Evolutionary conservation across 495 filamentous ascomycete species (phyloP).

Genomic region (Rostrohypoxylon terebratum): DNA sequence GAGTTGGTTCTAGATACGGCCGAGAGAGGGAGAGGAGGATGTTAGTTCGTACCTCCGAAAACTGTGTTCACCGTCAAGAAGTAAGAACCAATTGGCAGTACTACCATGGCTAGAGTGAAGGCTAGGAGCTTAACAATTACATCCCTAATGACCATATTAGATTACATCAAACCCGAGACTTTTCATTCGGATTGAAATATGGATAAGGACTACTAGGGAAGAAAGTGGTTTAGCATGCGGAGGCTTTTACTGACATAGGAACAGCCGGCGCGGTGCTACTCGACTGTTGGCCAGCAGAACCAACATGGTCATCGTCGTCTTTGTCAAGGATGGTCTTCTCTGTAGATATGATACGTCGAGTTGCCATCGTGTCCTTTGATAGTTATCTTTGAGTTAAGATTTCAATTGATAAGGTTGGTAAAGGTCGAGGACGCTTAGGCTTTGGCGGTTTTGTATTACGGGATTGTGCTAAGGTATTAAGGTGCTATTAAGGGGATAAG

Average conservation of each 20-base stretch:
- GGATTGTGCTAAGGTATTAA: slow-evolving; percentile 8
- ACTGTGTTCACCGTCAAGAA: slow-evolving; percentile 80
- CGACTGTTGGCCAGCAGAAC: slow-evolving; percentile 51
- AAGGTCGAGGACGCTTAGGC: background rate
- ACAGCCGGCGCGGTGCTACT: slow-evolving; percentile 73
- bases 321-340: slow-evolving; percentile 67
- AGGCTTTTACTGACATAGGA: slow-evolving; percentile 68
- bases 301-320: slow-evolving; percentile 60
- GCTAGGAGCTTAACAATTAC: slow-evolving; percentile 90
- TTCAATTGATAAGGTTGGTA: background rate
- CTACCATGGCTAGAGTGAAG: slow-evolving; percentile 92
- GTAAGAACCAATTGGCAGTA: slow-evolving; percentile 85
- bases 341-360: slow-evolving; percentile 65
- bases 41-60: slow-evolving; percentile 72
- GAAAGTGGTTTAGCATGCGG: background rate
- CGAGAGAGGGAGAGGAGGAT: background rate
- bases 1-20: background rate
- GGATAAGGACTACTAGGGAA: background rate
- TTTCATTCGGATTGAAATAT: background rate
- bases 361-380: slow-evolving; percentile 62
- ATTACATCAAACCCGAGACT: background rate
- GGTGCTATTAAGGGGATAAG: too few species aligned
- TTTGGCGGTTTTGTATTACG: slow-evolving; percentile 15
- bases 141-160: slow-evolving; percentile 63
- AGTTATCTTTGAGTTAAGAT: background rate